Base-by-base conservation (phyloP, 2,329 filamentous ascomycete species). In the Epichloe scottii region DNA sequence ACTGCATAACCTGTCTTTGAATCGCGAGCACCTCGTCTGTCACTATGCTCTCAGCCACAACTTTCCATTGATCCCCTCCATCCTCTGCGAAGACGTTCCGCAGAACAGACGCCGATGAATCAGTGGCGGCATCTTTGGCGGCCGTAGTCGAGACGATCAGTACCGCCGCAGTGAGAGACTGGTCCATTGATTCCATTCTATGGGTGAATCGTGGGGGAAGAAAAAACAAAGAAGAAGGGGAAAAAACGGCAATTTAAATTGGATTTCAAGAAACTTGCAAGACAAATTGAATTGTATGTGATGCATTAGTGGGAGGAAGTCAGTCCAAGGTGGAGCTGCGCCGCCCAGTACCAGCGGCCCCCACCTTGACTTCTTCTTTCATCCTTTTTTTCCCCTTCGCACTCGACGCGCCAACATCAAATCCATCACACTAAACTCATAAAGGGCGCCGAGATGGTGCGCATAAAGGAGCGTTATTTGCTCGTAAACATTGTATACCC, bases 401-500 rank as follows among this genome's bases (percentile, higher is more conserved):
- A n/a, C 14, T 38, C 35, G n/a, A 38, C 26, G 26, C n/a, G 3
- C n/a, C 26, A 30, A 26, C 26, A 37, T n/a, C 14, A 12, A 3
- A 26, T 2, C 12, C 44, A 35, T 5, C 41, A 39, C 21, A 5
- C 19, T n/a, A 40, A 30, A 48, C 4, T 10, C 14, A 35, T n/a
- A 14, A 10, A n/a, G 6, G 12, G 12, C 15, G 39, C 45, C 33
- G 56, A 37, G 46, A 96, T 98, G 93, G 93, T 98, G 54, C 88
- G 93, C 63, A 81, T 97, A 59, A 98, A 98, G 70, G 86, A 95
- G 68, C 84, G 93, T 61, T 98, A 98, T 67, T 79, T 98, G 17
- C 81, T 97, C n/a, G 81, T 97, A 55, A 88, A 95, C 64, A 89
- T 97, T 57, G 76, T 97, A 45, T 96, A 96, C 62, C 89, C 90